phyloP scores from a whole-genome alignment of 805 yeast genomes.

The Candida nitratophila region DNA sequence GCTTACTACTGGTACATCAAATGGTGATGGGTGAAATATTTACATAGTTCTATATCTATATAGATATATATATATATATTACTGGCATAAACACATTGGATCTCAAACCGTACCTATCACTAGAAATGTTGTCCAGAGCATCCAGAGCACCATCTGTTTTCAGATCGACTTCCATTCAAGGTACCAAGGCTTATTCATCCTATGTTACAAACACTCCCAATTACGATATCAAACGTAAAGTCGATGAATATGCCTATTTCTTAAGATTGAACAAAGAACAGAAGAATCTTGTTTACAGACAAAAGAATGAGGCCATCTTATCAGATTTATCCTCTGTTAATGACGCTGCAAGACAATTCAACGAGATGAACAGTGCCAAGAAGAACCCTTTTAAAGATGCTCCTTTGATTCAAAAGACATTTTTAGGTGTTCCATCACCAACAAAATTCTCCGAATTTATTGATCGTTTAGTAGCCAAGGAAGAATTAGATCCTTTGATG shows the following conservation, averaged over 20 bases:
- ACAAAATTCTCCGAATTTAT: conserved; percentile 18
- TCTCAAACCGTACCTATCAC: too few species aligned
- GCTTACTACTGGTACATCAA: too few species aligned
- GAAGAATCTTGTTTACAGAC: conserved; percentile 18
- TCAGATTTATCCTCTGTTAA: not conserved
- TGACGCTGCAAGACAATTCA: not conserved
- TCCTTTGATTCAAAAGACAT: conserved; percentile 18
- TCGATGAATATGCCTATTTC: conserved; percentile 23
- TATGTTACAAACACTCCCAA: not conserved
- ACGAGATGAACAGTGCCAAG: not conserved
- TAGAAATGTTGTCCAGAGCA: too few species aligned
- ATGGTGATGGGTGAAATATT: too few species aligned
- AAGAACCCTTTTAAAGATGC: conserved; percentile 16
- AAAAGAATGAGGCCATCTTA: conserved; percentile 11
- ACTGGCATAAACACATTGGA: too few species aligned
- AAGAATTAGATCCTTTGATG: conserved; percentile 16
- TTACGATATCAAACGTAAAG: conserved; percentile 19
- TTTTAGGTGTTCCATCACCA: conserved; percentile 20
- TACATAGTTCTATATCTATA: too few species aligned
- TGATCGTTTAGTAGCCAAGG: conserved; percentile 13
- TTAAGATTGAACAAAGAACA: conserved; percentile 14
- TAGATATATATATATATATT: too few species aligned
- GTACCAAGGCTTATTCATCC: not conserved
- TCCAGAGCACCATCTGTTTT: not conserved
- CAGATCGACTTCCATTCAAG: not conserved